Conservation (phyloP, 257 asterid genomes). For the Thymus quinquecostatus region DNA sequence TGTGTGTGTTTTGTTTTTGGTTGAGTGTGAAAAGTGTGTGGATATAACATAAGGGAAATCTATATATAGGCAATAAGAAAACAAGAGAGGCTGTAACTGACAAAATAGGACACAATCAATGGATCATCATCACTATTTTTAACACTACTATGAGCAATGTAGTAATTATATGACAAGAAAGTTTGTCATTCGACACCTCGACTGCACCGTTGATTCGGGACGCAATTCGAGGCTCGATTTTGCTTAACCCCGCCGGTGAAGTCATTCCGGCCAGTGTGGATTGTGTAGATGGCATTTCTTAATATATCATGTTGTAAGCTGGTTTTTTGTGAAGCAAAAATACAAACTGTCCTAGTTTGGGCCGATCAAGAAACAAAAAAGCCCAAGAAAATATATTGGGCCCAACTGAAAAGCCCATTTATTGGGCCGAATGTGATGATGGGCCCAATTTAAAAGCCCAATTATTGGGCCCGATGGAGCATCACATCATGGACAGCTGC, state of each 20-base stretch:
- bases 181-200: constrained; percentile 41
- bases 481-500: constrained; percentile 3
- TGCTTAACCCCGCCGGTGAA: constrained; percentile 55
- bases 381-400: too few species aligned
- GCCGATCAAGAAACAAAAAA: too few species aligned
- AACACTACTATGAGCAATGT: not conserved
- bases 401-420: too few species aligned
- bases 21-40: not conserved
- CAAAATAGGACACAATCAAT: constrained; percentile 33
- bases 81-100: constrained; percentile 30
- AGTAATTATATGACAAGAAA: not conserved
- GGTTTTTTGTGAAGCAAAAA: too few species aligned
- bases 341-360: too few species aligned
- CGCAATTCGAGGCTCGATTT: constrained; percentile 47
- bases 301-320: constrained; percentile 45
- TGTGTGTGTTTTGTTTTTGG: not conserved
- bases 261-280: constrained; percentile 76
- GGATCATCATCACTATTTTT: not conserved
- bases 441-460: not conserved
- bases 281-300: constrained; percentile 60
- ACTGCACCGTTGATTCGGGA: constrained; percentile 49
- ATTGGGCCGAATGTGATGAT: too few species aligned
- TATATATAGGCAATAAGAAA: constrained; percentile 32
- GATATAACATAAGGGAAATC: not conserved
- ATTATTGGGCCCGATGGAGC: not conserved